phyloP scores from a whole-genome alignment of 306 rosid genomes.

The Dryas octopetala region DNA sequence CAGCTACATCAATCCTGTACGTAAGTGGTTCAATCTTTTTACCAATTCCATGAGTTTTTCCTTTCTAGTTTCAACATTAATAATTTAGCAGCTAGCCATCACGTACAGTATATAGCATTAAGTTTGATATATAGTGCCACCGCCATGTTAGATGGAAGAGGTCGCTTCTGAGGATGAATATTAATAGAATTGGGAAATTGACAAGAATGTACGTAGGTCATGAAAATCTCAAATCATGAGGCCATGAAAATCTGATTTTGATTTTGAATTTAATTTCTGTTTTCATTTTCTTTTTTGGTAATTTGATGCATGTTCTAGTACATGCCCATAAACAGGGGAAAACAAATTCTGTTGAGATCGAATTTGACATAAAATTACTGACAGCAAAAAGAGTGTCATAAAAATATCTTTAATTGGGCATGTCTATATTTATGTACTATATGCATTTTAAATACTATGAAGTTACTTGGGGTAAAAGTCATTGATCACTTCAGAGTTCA shows the following conservation, averaged over 20 bases:
- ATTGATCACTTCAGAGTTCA: too few species aligned
- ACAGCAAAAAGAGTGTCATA: constrained; percentile 52
- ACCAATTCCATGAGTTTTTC: background rate
- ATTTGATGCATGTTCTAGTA: too few species aligned
- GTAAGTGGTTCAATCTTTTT: background rate
- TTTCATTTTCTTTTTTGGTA: too few species aligned
- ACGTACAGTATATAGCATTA: background rate
- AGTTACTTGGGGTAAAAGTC: background rate
- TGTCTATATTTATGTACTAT: constrained; percentile 1
- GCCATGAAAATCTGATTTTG: too few species aligned
- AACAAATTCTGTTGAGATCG: background rate
- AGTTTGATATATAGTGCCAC: background rate
- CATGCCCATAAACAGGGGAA: too few species aligned
- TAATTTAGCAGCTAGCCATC: too few species aligned
- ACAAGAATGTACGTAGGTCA: background rate
- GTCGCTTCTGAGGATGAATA: background rate
- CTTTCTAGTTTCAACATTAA: background rate
- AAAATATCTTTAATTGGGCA: constrained; percentile 43
- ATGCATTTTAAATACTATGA: background rate
- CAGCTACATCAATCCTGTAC: too few species aligned
- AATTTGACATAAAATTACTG: constrained; percentile 48
- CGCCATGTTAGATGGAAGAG: constrained; percentile 21
- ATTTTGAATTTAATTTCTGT: too few species aligned
- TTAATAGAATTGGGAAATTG: background rate
- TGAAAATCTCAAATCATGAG: too few species aligned